Evolutionary conservation across 2,329 filamentous ascomycete genomes (phyloP).

Genomic region (Lomentospora prolificans): DNA sequence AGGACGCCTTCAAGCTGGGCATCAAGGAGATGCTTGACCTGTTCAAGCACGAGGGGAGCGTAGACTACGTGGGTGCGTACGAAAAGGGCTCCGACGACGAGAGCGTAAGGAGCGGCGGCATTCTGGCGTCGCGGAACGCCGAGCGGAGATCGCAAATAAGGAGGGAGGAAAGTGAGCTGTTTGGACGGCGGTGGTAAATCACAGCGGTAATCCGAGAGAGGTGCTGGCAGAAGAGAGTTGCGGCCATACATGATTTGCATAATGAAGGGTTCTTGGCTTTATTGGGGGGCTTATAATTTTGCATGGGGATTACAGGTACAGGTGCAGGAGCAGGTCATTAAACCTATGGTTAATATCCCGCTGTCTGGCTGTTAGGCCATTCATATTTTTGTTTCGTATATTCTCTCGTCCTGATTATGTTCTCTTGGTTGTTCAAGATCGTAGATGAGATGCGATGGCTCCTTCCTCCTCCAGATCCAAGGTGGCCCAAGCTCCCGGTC

Average conservation of each 20-base stretch:
- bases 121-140: conserved; percentile 12
- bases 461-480: not conserved
- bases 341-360: not conserved
- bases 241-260: not conserved
- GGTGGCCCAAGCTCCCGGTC: conserved; percentile 4
- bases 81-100: conserved; percentile 13
- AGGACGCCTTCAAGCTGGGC: conserved; percentile 68
- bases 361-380: too few relatives aligned
- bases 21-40: conserved; percentile 90
- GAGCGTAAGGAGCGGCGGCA: conserved; percentile 19
- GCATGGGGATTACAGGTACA: not conserved
- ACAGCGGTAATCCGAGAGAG: not conserved
- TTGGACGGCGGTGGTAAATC: conserved; percentile 30
- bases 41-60: conserved; percentile 49
- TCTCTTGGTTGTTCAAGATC: too few relatives aligned
- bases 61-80: conserved; percentile 12
- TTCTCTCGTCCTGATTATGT: too few relatives aligned
- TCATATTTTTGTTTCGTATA: too few relatives aligned
- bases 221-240: not conserved
- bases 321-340: not conserved
- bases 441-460: too few relatives aligned
- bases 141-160: not conserved
- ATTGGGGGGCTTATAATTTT: not conserved
- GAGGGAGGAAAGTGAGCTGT: conserved; percentile 28
- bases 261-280: not conserved